A percentile compares a stretch with the other conserved stretches of the same genome.
Conservation (phyloP, 148 eudicot species). For the Cornus controversa region DNA sequence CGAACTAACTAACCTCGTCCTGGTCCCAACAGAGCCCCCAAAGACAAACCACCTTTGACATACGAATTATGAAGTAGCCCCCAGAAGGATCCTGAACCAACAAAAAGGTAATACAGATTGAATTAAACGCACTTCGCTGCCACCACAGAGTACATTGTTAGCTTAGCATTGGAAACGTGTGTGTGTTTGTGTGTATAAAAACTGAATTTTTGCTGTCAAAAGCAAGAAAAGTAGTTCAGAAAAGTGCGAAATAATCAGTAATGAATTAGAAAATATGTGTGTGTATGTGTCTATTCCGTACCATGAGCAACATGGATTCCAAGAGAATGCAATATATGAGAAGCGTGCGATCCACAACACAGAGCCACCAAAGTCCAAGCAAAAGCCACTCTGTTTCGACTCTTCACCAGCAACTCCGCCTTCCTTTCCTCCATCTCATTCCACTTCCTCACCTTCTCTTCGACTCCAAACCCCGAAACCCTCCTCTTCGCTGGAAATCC, state of each 20-base stretch:
- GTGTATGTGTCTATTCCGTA: constrained; percentile 7
- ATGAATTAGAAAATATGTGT: background rate
- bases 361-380: constrained; percentile 91
- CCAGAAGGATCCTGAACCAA: constrained; percentile 57
- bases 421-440: constrained; percentile 64
- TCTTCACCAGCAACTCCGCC: constrained; percentile 52
- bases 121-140: background rate
- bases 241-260: background rate
- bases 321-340: constrained; percentile 75
- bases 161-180: no score
- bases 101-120: background rate
- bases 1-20: constrained; percentile 85
- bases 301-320: constrained; percentile 93
- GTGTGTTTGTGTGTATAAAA: no score
- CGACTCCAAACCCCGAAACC: constrained; percentile 57
- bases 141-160: background rate
- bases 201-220: no score
- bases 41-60: constrained; percentile 78
- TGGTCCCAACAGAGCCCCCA: constrained; percentile 88
- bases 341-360: constrained; percentile 84
- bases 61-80: constrained; percentile 80
- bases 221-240: no score
- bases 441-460: constrained; percentile 83
- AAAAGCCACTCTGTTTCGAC: constrained; percentile 64
- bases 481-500: constrained; percentile 75